Conservation (phyloP, 148 eudicot genomes). For the Mesembryanthemum crystallinum region DNA sequence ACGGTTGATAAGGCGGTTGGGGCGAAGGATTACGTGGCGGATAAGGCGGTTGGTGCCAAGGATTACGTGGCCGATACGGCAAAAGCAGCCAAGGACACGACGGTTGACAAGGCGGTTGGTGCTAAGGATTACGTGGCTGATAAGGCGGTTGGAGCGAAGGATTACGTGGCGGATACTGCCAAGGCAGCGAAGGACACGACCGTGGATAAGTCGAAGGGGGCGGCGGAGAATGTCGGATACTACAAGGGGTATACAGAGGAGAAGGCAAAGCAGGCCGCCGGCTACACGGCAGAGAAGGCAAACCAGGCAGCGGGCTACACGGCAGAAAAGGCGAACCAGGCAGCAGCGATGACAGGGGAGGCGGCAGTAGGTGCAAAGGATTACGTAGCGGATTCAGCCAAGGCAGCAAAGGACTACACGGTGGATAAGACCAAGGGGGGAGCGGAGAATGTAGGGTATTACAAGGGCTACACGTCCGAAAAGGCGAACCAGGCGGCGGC, state of each 20-base stretch:
- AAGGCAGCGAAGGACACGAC: slow-evolving; percentile 1
- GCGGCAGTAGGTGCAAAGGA: slow-evolving; percentile 21
- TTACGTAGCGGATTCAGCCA: slow-evolving; percentile 9
- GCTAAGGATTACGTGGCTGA: slow-evolving; percentile 9
- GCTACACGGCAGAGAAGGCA: slow-evolving; percentile 11
- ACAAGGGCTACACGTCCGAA: slow-evolving; percentile 26
- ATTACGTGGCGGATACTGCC: slow-evolving; percentile 29
- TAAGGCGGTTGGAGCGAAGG: slow-evolving; percentile 6
- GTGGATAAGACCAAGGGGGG: background rate
- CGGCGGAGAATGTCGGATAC: background rate
- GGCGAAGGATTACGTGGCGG: slow-evolving; percentile 22
- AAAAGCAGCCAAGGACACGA: background rate
- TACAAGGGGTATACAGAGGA: slow-evolving; percentile 27
- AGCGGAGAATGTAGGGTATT: background rate
- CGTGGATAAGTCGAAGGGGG: background rate
- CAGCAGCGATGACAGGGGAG: background rate
- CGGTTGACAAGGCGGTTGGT: background rate
- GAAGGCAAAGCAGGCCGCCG: slow-evolving; percentile 20
- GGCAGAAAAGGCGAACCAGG: slow-evolving; percentile 18
- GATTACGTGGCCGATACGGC: slow-evolving; percentile 35
- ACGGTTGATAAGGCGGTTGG: slow-evolving; percentile 30
- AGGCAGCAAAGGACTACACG: background rate
- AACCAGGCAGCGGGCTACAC: slow-evolving; percentile 14
- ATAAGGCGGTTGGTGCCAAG: slow-evolving; percentile 30
- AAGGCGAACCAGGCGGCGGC: slow-evolving; percentile 15